A percentile compares a stretch with the other conserved stretches of the same genome.
Evolutionary conservation across 208 protist species (phyloP).

Genomic region (Tritrichomonas musculus): DNA sequence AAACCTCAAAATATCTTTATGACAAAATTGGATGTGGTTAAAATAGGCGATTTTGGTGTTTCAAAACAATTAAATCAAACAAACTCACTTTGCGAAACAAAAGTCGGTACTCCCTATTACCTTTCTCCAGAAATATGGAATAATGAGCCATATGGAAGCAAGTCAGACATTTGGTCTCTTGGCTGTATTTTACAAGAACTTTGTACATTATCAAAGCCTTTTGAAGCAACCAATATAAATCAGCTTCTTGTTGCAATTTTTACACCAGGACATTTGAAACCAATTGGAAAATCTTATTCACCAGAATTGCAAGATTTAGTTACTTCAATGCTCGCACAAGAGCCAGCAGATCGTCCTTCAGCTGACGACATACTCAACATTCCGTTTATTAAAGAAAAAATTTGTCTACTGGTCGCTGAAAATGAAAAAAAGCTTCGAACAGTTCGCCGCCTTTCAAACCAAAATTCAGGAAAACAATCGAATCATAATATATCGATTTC

Average conservation of each 20-base stretch:
- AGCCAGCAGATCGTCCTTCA: background rate
- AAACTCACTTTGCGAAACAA: background rate
- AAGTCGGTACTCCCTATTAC: slow-evolving; percentile 28
- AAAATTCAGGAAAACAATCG: too few species aligned
- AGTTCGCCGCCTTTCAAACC: too few species aligned
- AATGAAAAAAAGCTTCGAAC: too few species aligned
- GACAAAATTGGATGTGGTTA: background rate
- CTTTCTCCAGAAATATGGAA: slow-evolving; percentile 35
- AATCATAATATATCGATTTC: too few species aligned
- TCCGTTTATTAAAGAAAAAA: background rate
- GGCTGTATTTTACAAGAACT: slow-evolving; percentile 19
- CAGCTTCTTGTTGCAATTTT: background rate
- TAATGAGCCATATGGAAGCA: background rate
- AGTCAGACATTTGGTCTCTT: slow-evolving; percentile 36
- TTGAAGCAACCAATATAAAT: background rate
- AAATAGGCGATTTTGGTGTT: slow-evolving; percentile 35
- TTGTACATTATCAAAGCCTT: slow-evolving; percentile 41
- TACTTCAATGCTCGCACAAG: background rate
- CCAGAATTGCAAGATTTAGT: background rate
- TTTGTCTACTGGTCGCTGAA: too few species aligned
- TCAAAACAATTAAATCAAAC: background rate
- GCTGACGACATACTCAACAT: background rate
- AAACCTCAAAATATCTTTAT: slow-evolving; percentile 36
- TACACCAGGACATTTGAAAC: background rate
- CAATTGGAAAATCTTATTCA: background rate